Evolutionary conservation across 1,139 yeast species (phyloP), one percentile per base, ranked within the genome.

Genomic region (Nematodospora anomalae): DNA sequence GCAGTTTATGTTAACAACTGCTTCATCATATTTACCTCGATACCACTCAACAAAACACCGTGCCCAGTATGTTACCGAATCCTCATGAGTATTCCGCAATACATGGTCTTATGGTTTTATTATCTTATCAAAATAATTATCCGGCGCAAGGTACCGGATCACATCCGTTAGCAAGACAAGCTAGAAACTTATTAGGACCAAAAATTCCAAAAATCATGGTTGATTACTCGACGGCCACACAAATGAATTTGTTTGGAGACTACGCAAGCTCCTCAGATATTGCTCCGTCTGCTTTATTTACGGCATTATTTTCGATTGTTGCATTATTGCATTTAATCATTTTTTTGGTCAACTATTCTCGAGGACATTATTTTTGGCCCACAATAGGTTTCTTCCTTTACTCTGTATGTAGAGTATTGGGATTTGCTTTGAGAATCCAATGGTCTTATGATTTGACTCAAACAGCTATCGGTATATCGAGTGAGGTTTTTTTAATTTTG

Each of bases 341-440:
- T 5, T 83, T 80, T 46, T 20, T 55, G n/a, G 60, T 71, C 33
- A 80, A 84, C 58, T 58, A 49, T 41, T 47, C 64, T 4, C 64
- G 87, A 43, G 86, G 87, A 3, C 95, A 85, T 57, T 64, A 72
- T 44, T 84, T 85, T 57, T 76, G 71, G 61, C 55, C 80, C 21
- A 71, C 81, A 2, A 48, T 80, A 11, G 80, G 74, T 1, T 75
- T 84, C 62, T 69, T 72, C 3, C 53, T 75, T 34, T 80, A 80
- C 51, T 69, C 78, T 30, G 39, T 71, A 3, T 49, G 79, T 49
- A 70, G 84, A 51, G 58, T 73, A 32, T 42, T 82, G 25, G 94
- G 92, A 0, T 85, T 72, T 52, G 77, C 76, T 0, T 52, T 80
- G 38, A 65, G 94, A 51, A 68, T 79, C 11, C 65, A 57, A 4